Base-by-base conservation (phyloP, 805 yeast species). In the Wickerhamomyces hampshirensis region DNA sequence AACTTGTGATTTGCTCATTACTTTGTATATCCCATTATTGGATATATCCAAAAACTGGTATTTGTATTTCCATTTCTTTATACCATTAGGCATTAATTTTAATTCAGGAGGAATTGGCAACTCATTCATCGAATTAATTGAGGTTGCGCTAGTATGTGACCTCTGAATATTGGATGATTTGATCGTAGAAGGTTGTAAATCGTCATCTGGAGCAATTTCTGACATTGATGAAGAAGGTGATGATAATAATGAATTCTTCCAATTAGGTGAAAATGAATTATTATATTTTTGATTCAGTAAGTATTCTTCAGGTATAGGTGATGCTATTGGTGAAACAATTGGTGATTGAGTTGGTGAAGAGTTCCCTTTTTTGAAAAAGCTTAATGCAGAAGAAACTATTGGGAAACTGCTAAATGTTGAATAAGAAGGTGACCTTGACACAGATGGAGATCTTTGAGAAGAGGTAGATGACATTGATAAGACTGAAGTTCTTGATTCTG, bases 21-120 rank as follows among this genome's bases (percentile, higher is more conserved):
- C 18, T n/a, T 5, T 13, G 45, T 21, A 43, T 4, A 29, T 13
- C 4, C 32, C 23, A 18, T 18, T 11, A 3, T n/a, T 5, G 19
- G 28, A 6, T 6, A 8, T 9, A 4, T 27, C 29, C 12, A 18
- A 23, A 17, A 38, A 36, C n/a, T 71, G 74, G 50, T 71, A 73
- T 46, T 60, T 69, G 50, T 60, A 69, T 17, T 60, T 45, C n/a
- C 75, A 77, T 27, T 72, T 50, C 19, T 60, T 52, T 8, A 71
- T 56, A 18, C 68, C 72, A 3, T 78, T 75, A 0, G 71, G 65
- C 6, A 63, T 48, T 30, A 53, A 56, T 30, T 59, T 55, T 26
- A 76, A 50, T 41, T 72, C 77, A 4, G 75, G 75, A 6, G 76
- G 75, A 4, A 51, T 26, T 5, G 61, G 61, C 2, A 58, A 37